Base-by-base conservation (phyloP, 495 filamentous ascomycete species). In the Trypethelium eluteriae region DNA sequence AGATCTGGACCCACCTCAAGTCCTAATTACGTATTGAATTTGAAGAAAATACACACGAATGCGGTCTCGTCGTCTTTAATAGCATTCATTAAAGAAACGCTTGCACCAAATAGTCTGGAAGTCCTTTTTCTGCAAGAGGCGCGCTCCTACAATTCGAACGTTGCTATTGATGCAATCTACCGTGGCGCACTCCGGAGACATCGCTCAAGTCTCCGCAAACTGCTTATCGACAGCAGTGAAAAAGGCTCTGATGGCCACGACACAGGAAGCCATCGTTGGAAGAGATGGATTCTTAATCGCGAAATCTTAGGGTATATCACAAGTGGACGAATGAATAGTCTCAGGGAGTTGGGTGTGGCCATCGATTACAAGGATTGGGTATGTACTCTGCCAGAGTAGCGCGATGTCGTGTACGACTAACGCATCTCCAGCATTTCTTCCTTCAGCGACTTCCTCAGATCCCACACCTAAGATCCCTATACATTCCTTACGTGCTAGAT, bases 341-440 rank as follows among this genome's bases (percentile, higher is more conserved):
- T 96, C 46, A 82, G 82, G 56, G 92, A 96, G 73, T 77, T 96
- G 11, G 87, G 88, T 3, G 86, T 92, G 70, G 84, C 85, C 2
- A 81, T 96, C 62, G 85, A 92, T 65, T 91, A 88, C 74, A 88
- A 84, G 67, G 90, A 96, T 71, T 98, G 93, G 92, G 91, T 95
- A 82, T 79, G 85, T 64, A 53, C 66, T 38, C 35, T 16, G 16
- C 47, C 67, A 67, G 5, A 1, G 62, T 57, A 11, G 3, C 46
- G 62, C 50, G 49, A 57, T 49, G 62, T 65, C 68, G 74, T 11
- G 10, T 67, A 38, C 66, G 64, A 74, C 74, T 77, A 73, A 79
- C 62, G 1, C 34, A 34, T 46, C 41, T 61, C 65, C 68, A 96
- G 92, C 93, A 98, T 79, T 88, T 83, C 68, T 92, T 98, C 80